phyloP scores from a whole-genome alignment of 225 moss, liverwort and hornwort species.

The Polytrichum formosum region DNA sequence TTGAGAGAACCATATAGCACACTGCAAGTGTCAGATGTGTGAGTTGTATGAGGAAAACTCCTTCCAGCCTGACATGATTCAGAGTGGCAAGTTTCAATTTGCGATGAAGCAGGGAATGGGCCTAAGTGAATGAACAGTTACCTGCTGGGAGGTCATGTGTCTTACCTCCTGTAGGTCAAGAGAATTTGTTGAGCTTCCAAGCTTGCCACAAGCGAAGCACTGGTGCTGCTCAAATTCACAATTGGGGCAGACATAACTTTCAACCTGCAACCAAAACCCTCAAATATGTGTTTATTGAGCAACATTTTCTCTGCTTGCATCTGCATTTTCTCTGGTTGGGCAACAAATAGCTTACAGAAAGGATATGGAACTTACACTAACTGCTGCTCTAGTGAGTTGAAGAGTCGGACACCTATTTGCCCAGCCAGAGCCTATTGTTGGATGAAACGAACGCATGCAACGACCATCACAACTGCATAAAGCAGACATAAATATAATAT shows the following conservation, averaged over 20 bases:
- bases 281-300: not conserved
- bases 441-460: constrained; percentile 54
- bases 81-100: too few species aligned
- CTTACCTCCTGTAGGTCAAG: constrained; percentile 30
- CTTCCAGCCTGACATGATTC: too few species aligned
- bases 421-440: constrained; percentile 29
- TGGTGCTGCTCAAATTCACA: constrained; percentile 45
- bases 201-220: constrained; percentile 47
- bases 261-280: constrained; percentile 14
- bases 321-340: too few species aligned
- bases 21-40: not conserved
- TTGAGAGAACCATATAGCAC: not conserved
- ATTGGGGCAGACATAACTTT: constrained; percentile 39
- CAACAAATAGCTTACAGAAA: not conserved
- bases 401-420: constrained; percentile 33
- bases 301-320: not conserved
- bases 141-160: not conserved
- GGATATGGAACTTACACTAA: constrained; percentile 23
- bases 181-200: constrained; percentile 31
- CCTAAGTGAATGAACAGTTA: too few species aligned
- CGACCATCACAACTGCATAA: constrained; percentile 52
- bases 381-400: constrained; percentile 15
- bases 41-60: not conserved
- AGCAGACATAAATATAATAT: not conserved
- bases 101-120: too few species aligned